A percentile compares a stretch with the other conserved stretches of the same genome.
These are phyloP conservation scores for Lumnitzera racemosa DNA, from an alignment of 345 rosid genomes.

Conservation along the genomic window DNA sequence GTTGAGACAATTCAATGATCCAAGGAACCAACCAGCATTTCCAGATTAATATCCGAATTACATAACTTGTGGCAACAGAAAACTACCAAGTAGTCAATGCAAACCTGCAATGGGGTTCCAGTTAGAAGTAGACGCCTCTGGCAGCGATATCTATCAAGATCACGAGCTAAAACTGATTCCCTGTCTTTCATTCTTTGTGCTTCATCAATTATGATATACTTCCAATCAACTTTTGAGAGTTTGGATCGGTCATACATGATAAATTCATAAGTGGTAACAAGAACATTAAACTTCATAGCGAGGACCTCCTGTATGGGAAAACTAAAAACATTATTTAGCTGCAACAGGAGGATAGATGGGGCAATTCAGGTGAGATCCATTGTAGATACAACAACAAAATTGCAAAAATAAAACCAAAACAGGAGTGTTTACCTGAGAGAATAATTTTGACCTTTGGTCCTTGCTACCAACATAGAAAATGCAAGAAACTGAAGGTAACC, in stretches of 20 bases:
- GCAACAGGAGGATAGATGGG: no score
- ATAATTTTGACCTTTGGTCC: constrained; percentile 89
- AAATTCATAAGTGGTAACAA: constrained; percentile 97
- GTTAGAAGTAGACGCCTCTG: constrained; percentile 99
- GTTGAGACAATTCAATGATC: background rate
- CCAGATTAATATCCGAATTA: background rate
- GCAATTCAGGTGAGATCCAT: no score
- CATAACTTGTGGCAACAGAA: background rate
- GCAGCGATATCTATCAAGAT: constrained; percentile 98
- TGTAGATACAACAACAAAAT: background rate
- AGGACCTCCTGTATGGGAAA: constrained; percentile 67
- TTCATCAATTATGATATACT: constrained; percentile 95
- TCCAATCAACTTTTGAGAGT: constrained; percentile 98
- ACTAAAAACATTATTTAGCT: background rate
- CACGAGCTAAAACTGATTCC: constrained; percentile 99
- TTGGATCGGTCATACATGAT: constrained; percentile 98
- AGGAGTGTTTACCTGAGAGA: constrained; percentile 67
- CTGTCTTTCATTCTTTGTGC: constrained; percentile 99
- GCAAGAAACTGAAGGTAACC: constrained; percentile 97
- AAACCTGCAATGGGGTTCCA: constrained; percentile 98
- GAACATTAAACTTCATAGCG: constrained; percentile 96
- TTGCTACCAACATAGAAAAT: constrained; percentile 91
- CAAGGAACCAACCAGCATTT: constrained; percentile 1
- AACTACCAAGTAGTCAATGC: constrained; percentile 12
- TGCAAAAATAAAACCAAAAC: background rate